Evolutionary conservation across 2,329 filamentous ascomycete species (phyloP), one percentile per base, ranked within the genome.

Genomic region (Neofusicoccum umdonicola): DNA sequence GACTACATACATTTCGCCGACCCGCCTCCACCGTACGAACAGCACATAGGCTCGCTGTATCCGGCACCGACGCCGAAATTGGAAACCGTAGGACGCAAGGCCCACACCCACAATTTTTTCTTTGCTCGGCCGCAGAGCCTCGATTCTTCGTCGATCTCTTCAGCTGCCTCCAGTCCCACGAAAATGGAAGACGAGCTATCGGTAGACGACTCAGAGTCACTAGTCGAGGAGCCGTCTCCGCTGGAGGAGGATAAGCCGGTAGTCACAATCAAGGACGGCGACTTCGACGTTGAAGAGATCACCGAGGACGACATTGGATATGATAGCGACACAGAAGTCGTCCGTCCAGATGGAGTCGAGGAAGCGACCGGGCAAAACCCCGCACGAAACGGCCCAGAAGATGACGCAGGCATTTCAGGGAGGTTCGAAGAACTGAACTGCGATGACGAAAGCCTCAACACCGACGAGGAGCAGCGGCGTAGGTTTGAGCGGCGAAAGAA

Each of bases 261-360:
- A 9, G 15, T 41, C 19, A 62, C 57, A 50, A 68, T 73, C 61
- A 70, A 75, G 22, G 68, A 71, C 35, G 72, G 71, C 58, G 73
- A 73, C 60, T 77, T 82, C 62, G 73, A 75, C 42, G 74, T 83
- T 56, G 78, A 82, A 68, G 80, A 82, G 67, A 66, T 82, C 8
- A 63, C 66, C 13, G 75, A 77, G 17, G 68, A 70, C 64, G 75
- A 78, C 57, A 67, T 66, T 6, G 42, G 44, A 34, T 79, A 78
- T 64, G 74, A 77, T 52, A 76, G 74, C 62, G 78, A 81, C 63
- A 71, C 78, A 60, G 79, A 81, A 65, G 71, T 82, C 64, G 71
- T 83, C 19, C 73, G 74, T 42, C 81, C 81, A 4, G 77, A 81
- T 57, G 76, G 80, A 65, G 75, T 71, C 50, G 79, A 81, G 69